Evolutionary conservation across 2,329 filamentous ascomycete species (phyloP).

Genomic region (Aureobasidium sp.): DNA sequence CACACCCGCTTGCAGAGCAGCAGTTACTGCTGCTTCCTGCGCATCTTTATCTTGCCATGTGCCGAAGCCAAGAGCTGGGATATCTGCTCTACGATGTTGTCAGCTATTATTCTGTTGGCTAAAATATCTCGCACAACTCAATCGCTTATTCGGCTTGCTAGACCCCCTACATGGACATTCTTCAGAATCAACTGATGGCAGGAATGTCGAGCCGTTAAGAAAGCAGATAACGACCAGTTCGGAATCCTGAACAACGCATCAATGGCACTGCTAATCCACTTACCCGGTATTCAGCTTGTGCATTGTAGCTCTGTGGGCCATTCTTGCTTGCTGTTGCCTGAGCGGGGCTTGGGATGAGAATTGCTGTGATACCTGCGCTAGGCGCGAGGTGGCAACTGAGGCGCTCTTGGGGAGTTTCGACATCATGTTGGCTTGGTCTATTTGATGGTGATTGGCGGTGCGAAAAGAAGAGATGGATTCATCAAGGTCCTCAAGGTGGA

Average conservation of each 20-base stretch:
- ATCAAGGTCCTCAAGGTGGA: background rate
- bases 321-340: conserved; percentile 21
- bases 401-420: conserved; percentile 18
- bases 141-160: too few relatives aligned
- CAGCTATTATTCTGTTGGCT: too few relatives aligned
- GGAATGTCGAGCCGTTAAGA: too few relatives aligned
- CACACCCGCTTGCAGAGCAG: conserved; percentile 42
- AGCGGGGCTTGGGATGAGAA: conserved; percentile 23
- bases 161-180: too few relatives aligned
- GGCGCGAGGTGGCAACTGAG: conserved; percentile 20
- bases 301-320: conserved; percentile 17
- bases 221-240: too few relatives aligned
- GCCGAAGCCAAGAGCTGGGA: conserved; percentile 43
- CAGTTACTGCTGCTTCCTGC: conserved; percentile 42
- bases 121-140: too few relatives aligned
- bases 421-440: conserved; percentile 10
- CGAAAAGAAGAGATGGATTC: background rate
- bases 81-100: conserved; percentile 17
- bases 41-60: conserved; percentile 49
- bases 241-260: background rate
- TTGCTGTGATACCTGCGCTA: conserved; percentile 23
- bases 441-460: background rate
- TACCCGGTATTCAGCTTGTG: conserved; percentile 41
- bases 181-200: too few relatives aligned
- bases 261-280: conserved; percentile 16